Percentiles rank a stretch among this genome's conserved stretches.
These are phyloP conservation scores for Polymyxa betae DNA, from an alignment of 208 protist species.

Conservation along the genomic window DNA sequence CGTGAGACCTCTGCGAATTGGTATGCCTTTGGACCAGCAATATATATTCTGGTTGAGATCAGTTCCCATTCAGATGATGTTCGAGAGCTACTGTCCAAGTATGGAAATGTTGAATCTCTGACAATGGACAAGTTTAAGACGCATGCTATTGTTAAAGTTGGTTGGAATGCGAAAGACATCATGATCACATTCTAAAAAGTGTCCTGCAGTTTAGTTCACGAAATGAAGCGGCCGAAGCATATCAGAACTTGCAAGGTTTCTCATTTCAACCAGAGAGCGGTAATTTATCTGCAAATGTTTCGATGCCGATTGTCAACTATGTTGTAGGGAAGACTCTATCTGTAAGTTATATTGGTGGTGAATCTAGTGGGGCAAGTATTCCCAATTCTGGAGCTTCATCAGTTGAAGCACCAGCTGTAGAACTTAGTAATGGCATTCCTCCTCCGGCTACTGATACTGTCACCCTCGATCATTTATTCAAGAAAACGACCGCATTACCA, in stretches of 20 bases:
- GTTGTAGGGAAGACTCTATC: neutral
- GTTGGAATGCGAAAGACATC: neutral
- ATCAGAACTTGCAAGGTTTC: neutral
- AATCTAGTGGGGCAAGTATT: too few relatives aligned
- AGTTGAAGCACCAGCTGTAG: neutral
- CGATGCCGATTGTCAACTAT: neutral
- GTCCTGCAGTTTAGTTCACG: neutral
- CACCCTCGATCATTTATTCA: slow-evolving; percentile 12
- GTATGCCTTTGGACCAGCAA: neutral
- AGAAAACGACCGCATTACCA: slow-evolving; percentile 28
- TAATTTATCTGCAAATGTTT: neutral
- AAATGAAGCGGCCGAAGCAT: slow-evolving; percentile 1
- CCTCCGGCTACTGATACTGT: neutral
- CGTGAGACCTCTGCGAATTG: slow-evolving; percentile 22
- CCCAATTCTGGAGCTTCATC: too few relatives aligned
- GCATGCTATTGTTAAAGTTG: neutral
- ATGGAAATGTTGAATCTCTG: neutral
- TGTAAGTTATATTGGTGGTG: neutral
- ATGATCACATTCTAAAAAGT: neutral
- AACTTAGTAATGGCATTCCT: neutral
- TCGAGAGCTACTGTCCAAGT: neutral
- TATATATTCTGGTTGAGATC: neutral
- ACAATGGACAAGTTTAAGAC: slow-evolving; percentile 40
- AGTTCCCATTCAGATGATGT: slow-evolving; percentile 19
- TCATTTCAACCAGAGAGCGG: slow-evolving; percentile 28